A percentile compares a stretch with the other conserved stretches of the same genome.
Evolutionary conservation across 2,329 filamentous ascomycete species (phyloP).

Genomic region (Monosporascus sp.): DNA sequence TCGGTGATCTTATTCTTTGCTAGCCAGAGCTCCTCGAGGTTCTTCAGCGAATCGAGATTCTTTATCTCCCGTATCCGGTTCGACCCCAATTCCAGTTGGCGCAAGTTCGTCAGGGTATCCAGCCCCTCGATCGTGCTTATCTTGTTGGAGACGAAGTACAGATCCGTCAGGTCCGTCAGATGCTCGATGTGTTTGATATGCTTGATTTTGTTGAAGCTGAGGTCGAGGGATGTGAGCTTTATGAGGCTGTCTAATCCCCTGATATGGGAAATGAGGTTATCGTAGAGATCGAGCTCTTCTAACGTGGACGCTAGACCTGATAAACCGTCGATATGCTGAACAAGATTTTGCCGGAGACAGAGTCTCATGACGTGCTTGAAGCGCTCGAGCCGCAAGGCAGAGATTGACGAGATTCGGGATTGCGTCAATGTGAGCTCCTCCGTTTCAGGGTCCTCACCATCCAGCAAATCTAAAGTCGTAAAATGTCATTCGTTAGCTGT

Average conservation of each 20-base stretch:
- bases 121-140: slow-evolving; percentile 83
- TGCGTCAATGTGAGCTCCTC: slow-evolving; percentile 90
- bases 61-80: slow-evolving; percentile 88
- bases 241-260: slow-evolving; percentile 74
- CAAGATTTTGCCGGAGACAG: slow-evolving; percentile 89
- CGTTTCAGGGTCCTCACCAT: slow-evolving; percentile 54
- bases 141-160: slow-evolving; percentile 94
- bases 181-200: slow-evolving; percentile 88
- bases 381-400: slow-evolving; percentile 73
- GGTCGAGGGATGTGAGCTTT: slow-evolving; percentile 73
- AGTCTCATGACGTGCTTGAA: slow-evolving; percentile 73
- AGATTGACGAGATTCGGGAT: slow-evolving; percentile 73
- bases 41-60: slow-evolving; percentile 72
- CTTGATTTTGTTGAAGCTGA: slow-evolving; percentile 99
- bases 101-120: slow-evolving; percentile 66
- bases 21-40: slow-evolving; percentile 84
- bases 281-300: slow-evolving; percentile 87
- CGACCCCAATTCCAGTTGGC: slow-evolving; percentile 83
- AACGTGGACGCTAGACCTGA: slow-evolving; percentile 60
- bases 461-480: slow-evolving; percentile 47
- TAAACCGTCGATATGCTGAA: slow-evolving; percentile 74
- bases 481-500: slow-evolving; percentile 11
- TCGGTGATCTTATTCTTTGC: slow-evolving; percentile 95
- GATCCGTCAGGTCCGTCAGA: slow-evolving; percentile 69
- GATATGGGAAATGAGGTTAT: slow-evolving; percentile 88